Evolutionary conservation across 192 early-diverging fungal genomes (phyloP), one percentile per base, ranked within the genome.

Genomic region (Backusella macrospora): DNA sequence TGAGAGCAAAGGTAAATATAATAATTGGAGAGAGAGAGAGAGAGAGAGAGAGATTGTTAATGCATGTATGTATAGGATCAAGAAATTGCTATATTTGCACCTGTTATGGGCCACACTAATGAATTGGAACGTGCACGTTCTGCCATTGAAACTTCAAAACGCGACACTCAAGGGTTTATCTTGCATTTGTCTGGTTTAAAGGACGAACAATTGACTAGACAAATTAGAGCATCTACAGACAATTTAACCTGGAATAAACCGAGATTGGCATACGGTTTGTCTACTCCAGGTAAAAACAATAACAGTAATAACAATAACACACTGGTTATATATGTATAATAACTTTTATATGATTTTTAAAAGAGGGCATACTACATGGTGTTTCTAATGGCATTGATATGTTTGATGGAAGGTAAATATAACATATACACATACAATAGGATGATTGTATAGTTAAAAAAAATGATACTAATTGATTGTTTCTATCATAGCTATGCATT

Each of bases 311-410:
- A 26, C 15, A 38, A 23, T 26, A 2, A 37, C 6, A 39, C 23
- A 38, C 23, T 23, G 18, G 15, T 34, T 59, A 26, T 13, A 26
- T 59, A 59, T 49, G 0, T 9, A 49, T 29, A 23, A 59, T 59
- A 23, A 10, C 52, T 59, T 21, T 26, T 26, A 4, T 26, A 12
- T 26, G 12, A 12, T 8, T 15, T 15, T 73, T 16, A 38, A 16
- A 76, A 86, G 87, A 85, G 78, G 76, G 82, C 14, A 79, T 90
- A 29, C 66, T 90, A 48, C 62, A 47, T 62, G 85, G 79, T 21
- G 75, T 90, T 45, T 64, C 74, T 0, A 44, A 81, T 8, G 93
- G 93, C 1, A 84, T 89, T 21, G 93, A 94, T 72, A 64, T 94
- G 64, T 92, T 94, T 78, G 91, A 94, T 79, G 74, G 78, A 42